These are phyloP conservation scores for Helicocarpus griseus DNA, from an alignment of 2,329 filamentous ascomycete species.

Conservation along the genomic window DNA sequence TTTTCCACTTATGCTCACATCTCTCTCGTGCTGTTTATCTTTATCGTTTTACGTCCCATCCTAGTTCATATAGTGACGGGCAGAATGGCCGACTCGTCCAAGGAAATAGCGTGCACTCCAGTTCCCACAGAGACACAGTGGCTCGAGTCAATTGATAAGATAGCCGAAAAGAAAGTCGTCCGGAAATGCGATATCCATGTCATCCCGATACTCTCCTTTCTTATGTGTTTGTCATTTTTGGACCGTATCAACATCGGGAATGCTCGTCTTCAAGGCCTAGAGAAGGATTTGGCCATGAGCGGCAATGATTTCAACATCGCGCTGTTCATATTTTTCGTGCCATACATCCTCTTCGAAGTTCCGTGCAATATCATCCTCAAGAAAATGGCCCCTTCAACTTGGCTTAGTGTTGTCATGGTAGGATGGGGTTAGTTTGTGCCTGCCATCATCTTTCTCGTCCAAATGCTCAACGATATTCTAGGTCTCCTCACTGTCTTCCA, in stretches of 20 bases:
- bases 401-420: conserved; percentile 35
- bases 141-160: conserved; percentile 12
- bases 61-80: background rate
- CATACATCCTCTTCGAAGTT: conserved; percentile 38
- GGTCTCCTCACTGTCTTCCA: conserved; percentile 36
- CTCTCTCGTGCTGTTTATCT: background rate
- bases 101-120: conserved; percentile 8
- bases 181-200: conserved; percentile 41
- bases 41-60: background rate
- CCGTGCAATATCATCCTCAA: conserved; percentile 40
- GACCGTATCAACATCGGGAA: conserved; percentile 42
- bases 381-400: conserved; percentile 31
- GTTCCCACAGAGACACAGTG: conserved; percentile 13
- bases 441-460: background rate
- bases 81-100: background rate
- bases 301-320: conserved; percentile 35
- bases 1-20: background rate
- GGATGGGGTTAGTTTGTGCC: conserved; percentile 24
- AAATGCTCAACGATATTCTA: conserved; percentile 10
- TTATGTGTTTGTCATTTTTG: conserved; percentile 38
- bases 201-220: conserved; percentile 38
- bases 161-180: conserved; percentile 30
- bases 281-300: conserved; percentile 34
- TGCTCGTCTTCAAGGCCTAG: conserved; percentile 36
- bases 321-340: conserved; percentile 37